Base-by-base conservation (phyloP, 2,329 filamentous ascomycete species). In the Cercospora canescens region DNA sequence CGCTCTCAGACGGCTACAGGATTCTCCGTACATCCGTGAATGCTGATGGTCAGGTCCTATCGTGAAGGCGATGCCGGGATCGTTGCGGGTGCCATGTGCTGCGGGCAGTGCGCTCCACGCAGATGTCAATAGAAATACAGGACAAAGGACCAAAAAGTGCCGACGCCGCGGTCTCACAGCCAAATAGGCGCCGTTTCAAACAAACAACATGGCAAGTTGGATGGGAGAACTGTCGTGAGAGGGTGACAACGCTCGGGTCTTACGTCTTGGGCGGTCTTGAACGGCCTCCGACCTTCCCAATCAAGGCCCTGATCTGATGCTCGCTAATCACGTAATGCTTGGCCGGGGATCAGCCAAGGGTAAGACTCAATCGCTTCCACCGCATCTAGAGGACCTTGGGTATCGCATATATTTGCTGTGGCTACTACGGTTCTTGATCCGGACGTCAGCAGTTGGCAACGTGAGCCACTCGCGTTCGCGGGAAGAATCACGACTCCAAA, bases 101-200 rank as follows among this genome's bases (percentile, higher is more conserved):
- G 52, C 52, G 52, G 52, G 32, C 45, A 52, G 24, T 30, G 45
- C 45, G 45, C 45, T 26, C 18, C 21, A 35, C 12, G 41, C 30
- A 39, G 34, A 37, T 62, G 59, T 62, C 59, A 62, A 54, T 62
- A 62, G 60, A 41, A 45, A 41, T 18, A 16, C 11, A 21, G 60
- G 37, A 62, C 50, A 55, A 62, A 62, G 48, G 56, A 39, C 28
- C 9, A 56, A 9, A 32, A 24, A 9, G 21, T 16, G 24, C 12
- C 7, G 26, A n/a, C 59, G 57, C 30, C 18, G 59, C 30, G 18
- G 59, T 45, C 30, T 21, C 59, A 45, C 59, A 52, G 39, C 59
- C 59, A 52, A 35, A 16, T 12, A 52, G 24, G 59, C 28, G 52
- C 30, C 52, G 52, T 56, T 56, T 56, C 52, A 56, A 56, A 32